These are phyloP conservation scores for Verbena officinalis DNA, from an alignment of 257 asterid genomes.

Conservation along the genomic window DNA sequence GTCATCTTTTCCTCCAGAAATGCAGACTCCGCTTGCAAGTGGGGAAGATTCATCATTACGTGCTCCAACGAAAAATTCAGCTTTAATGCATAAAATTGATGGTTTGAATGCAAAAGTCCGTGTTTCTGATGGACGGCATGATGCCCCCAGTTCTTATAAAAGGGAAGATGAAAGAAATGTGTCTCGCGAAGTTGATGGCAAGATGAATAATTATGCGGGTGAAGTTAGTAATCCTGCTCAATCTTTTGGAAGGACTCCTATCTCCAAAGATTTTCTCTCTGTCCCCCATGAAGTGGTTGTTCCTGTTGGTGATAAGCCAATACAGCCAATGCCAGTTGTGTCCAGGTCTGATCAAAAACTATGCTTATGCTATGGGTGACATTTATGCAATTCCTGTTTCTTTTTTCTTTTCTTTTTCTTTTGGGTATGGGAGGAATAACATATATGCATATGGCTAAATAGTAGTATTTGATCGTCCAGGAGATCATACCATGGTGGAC, in stretches of 20 bases:
- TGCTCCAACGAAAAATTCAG: slow-evolving; percentile 47
- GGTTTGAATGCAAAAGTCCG: slow-evolving; percentile 79
- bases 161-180: slow-evolving; percentile 48
- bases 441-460: slow-evolving; percentile 29
- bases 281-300: slow-evolving; percentile 38
- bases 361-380: background rate
- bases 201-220: slow-evolving; percentile 30
- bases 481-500: slow-evolving; percentile 58
- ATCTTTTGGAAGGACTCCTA: slow-evolving; percentile 36
- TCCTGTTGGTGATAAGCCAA: slow-evolving; percentile 43
- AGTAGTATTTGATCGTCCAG: slow-evolving; percentile 41
- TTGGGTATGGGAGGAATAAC: background rate
- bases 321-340: slow-evolving; percentile 44
- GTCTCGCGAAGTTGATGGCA: slow-evolving; percentile 36
- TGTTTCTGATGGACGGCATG: slow-evolving; percentile 63
- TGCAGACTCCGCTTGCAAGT: slow-evolving; percentile 34
- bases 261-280: slow-evolving; percentile 38
- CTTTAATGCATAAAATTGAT: slow-evolving; percentile 79
- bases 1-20: slow-evolving; percentile 41
- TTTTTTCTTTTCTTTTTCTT: no score
- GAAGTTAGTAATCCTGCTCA: slow-evolving; percentile 40
- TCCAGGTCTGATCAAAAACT: slow-evolving; percentile 54
- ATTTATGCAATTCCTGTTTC: background rate
- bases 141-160: slow-evolving; percentile 34
- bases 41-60: slow-evolving; percentile 45